Evolutionary conservation across 2,329 filamentous ascomycete species (phyloP), one percentile per base, ranked within the genome.

Genomic region (Diaporthe sp.): DNA sequence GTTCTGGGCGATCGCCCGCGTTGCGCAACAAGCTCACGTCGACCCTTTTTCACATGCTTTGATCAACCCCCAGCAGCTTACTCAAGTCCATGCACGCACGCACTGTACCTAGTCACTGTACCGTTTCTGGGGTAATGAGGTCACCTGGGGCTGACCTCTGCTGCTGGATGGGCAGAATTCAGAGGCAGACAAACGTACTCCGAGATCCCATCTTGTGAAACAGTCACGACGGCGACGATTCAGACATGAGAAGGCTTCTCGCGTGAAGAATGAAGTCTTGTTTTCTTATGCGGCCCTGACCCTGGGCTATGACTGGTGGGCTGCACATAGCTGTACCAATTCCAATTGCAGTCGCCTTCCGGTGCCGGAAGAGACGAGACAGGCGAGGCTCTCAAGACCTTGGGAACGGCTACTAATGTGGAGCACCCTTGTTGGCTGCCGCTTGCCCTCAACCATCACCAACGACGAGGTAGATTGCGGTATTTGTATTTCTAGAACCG

Each of bases 31-130:
- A 47, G 44, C 47, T 68, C 50, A 30, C 15, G 37, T 25, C 53
- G 39, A 22, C 42, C 42, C 19, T 35, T 63, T 56, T 75, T 76
- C 75, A 76, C 75, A 76, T 76, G 73, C 69, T 72, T 71, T 37
- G 44, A 27, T 25, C 44, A 22, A 44, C 42, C 44, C 42, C 44
- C 30, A 51, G 63, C 32, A 17, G 63, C 63, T 39, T 66, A 39
- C 61, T n/a, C 10, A n/a, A 50, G 59, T 3, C 19, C 30, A 66
- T 35, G 42, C 42, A 35, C 61, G 63, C 63, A 51, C 63, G 63
- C 63, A 51, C 63, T 66, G 63, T 66, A 51, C 44, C 4, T 37
- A 22, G 4, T 51, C 44, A 66, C 61, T 51, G 61, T 51, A 12
- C 27, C 44, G 27, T 37, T n/a, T 51, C 44, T 51, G 63, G 63